Evolutionary conservation across 495 filamentous ascomycete species (phyloP).

Genomic region (Usnea hakonensis): DNA sequence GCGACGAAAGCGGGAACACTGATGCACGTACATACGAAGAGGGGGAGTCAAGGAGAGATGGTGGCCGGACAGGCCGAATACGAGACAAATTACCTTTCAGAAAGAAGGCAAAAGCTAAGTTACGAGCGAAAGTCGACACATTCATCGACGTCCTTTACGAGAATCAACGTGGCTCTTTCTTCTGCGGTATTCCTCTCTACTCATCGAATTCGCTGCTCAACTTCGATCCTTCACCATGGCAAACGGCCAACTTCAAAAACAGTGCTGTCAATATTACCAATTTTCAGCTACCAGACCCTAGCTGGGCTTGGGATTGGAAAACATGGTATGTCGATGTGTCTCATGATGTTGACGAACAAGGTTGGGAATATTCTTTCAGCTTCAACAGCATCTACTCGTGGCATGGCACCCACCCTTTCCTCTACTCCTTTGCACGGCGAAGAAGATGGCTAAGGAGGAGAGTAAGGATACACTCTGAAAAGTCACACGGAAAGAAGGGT

Average conservation of each 20-base stretch:
- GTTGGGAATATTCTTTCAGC: conserved; percentile 91
- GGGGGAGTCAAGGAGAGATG: conserved; percentile 14
- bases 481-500: conserved; percentile 22
- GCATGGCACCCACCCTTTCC: conserved; percentile 89
- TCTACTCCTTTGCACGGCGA: conserved; percentile 82
- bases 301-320: conserved; percentile 94
- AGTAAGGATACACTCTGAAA: conserved; percentile 50
- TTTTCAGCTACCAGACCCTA: conserved; percentile 88
- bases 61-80: conserved; percentile 17
- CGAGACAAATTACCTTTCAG: conserved; percentile 24
- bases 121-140: conserved; percentile 36
- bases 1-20: conserved; percentile 27
- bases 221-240: conserved; percentile 81
- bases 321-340: conserved; percentile 92
- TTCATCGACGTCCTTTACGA: conserved; percentile 88
- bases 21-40: conserved; percentile 10
- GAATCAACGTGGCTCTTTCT: conserved; percentile 78
- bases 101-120: conserved; percentile 17
- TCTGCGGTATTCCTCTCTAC: conserved; percentile 85
- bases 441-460: conserved; percentile 82
- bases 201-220: conserved; percentile 78
- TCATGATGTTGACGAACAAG: conserved; percentile 80
- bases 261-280: conserved; percentile 82
- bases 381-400: conserved; percentile 71
- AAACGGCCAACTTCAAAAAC: conserved; percentile 60